A percentile compares a stretch with the other conserved stretches of the same genome.
These are phyloP conservation scores for Pseudotsuga menziesii DNA, from an alignment of 75 land plant species.

Conservation along the genomic window DNA sequence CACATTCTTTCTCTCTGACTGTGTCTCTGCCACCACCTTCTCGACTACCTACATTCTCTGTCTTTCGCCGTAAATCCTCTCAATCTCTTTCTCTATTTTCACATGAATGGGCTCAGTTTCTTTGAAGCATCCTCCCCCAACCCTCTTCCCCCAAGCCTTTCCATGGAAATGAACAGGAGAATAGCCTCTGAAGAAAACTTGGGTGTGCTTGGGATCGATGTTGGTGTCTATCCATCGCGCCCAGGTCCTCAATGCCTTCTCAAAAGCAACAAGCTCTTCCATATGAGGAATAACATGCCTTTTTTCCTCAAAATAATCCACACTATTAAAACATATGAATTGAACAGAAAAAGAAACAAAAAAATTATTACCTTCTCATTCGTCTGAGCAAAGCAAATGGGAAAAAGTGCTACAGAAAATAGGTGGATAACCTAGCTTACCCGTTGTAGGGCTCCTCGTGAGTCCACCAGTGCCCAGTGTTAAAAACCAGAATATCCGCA, in stretches of 20 bases:
- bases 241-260: conserved; percentile 61
- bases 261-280: conserved; percentile 52
- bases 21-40: conserved; percentile 19
- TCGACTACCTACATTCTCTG: conserved; percentile 15
- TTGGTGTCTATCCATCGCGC: conserved; percentile 53
- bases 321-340: conserved; percentile 22
- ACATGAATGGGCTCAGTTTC: conserved; percentile 44
- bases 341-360: neutral
- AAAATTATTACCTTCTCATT: too few relatives aligned
- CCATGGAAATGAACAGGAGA: conserved; percentile 43
- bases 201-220: conserved; percentile 49
- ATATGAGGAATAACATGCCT: conserved; percentile 17
- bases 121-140: conserved; percentile 51
- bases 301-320: conserved; percentile 5
- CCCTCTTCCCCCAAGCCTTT: conserved; percentile 48
- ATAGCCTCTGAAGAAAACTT: conserved; percentile 28
- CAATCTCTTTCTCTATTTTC: conserved; percentile 28
- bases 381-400: neutral
- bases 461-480: conserved; percentile 77
- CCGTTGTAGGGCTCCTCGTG: conserved; percentile 35
- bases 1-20: too few relatives aligned
- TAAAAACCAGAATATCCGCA: conserved; percentile 58
- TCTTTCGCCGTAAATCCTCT: conserved; percentile 12
- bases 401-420: neutral
- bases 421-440: conserved; percentile 27